Percentiles rank a stretch among this genome's conserved stretches.
These are phyloP conservation scores for Trypanosoma conorhini DNA, from an alignment of 208 protist species.

Conservation along the genomic window DNA sequence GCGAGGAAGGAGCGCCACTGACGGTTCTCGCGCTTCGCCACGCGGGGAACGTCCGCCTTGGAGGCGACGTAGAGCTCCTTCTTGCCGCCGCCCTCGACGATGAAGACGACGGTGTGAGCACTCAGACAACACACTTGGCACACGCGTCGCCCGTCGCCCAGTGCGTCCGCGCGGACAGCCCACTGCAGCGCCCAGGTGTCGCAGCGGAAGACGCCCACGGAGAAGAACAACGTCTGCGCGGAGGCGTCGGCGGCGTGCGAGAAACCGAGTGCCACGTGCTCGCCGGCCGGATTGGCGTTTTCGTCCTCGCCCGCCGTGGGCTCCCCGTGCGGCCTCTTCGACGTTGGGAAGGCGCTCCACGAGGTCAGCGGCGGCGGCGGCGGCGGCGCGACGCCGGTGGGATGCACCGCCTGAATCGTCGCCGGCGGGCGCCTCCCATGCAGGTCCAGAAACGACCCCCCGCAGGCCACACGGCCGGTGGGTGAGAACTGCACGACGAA, in stretches of 20 bases:
- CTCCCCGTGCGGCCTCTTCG: background rate
- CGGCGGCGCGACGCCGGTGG: background rate
- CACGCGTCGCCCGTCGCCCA: background rate
- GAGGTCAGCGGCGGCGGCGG: slow-evolving; percentile 13
- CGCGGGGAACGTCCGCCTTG: slow-evolving; percentile 18
- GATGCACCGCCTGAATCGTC: slow-evolving; percentile 9
- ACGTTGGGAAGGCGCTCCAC: slow-evolving; percentile 25
- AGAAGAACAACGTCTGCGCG: slow-evolving; percentile 36
- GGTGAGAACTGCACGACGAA: slow-evolving; percentile 8
- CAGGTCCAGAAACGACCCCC: slow-evolving; percentile 25
- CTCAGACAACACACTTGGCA: slow-evolving; percentile 24
- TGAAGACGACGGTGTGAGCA: slow-evolving; percentile 16
- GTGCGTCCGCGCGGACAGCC: slow-evolving; percentile 33
- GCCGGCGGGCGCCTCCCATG: slow-evolving; percentile 22
- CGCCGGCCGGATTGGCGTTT: slow-evolving; percentile 25
- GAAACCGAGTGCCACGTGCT: slow-evolving; percentile 53
- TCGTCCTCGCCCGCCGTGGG: background rate
- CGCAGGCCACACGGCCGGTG: slow-evolving; percentile 21
- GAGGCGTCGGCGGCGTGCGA: slow-evolving; percentile 1
- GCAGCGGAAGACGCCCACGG: slow-evolving; percentile 61
- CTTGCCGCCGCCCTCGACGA: slow-evolving; percentile 12
- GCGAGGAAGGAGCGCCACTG: slow-evolving; percentile 33
- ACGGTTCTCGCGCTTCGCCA: slow-evolving; percentile 17
- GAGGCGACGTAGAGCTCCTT: slow-evolving; percentile 26
- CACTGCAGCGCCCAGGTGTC: slow-evolving; percentile 85